A percentile compares a stretch with the other conserved stretches of the same genome.
Conservation (phyloP, 1,284 basidiomycete genomes). For the Ganoderma meredithae region DNA sequence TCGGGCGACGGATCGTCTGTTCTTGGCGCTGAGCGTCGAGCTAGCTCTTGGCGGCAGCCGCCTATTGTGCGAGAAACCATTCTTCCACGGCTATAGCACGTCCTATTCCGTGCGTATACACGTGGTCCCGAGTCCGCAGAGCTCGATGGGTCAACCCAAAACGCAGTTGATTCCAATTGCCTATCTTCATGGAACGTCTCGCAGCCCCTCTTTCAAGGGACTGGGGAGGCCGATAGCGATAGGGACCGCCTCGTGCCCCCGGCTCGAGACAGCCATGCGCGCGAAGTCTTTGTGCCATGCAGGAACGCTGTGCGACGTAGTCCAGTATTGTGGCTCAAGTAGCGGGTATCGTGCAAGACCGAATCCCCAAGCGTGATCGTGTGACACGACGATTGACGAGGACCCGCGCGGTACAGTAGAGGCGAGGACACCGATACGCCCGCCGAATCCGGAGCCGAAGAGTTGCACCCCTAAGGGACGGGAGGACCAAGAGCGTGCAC, state of each 20-base stretch:
- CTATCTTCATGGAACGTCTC: conserved; percentile 38
- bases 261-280: conserved; percentile 33
- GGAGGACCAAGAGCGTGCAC: background rate
- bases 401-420: background rate
- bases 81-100: background rate
- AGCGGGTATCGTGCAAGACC: conserved; percentile 3
- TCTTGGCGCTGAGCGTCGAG: background rate
- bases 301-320: conserved; percentile 12
- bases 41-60: background rate
- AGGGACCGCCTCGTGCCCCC: conserved; percentile 34
- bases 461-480: background rate
- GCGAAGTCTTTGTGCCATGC: conserved; percentile 20
- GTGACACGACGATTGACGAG: background rate
- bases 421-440: background rate
- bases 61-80: background rate
- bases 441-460: conserved; percentile 4
- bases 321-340: conserved; percentile 15
- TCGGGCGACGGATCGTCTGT: background rate
- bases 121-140: conserved; percentile 11
- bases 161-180: conserved; percentile 31
- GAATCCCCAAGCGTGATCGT: background rate
- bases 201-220: conserved; percentile 30
- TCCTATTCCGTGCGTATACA: background rate
- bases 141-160: conserved; percentile 13
- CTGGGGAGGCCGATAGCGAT: conserved; percentile 32